Evolutionary conservation across 495 filamentous ascomycete species (phyloP).

Genomic region (Lichenothelia convexa): DNA sequence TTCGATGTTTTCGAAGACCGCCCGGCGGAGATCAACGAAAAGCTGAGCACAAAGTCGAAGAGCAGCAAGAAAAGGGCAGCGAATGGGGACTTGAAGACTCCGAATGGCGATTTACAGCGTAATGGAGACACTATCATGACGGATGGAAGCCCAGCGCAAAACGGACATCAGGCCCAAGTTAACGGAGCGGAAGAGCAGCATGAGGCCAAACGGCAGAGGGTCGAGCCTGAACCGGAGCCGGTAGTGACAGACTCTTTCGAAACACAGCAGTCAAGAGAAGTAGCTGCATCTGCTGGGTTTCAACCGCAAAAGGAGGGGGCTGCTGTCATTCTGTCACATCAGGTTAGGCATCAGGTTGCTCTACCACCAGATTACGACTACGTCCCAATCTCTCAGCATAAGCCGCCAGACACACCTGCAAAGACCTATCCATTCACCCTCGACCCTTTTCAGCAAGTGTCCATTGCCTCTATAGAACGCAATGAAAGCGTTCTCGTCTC

Average conservation of each 20-base stretch:
- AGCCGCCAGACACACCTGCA: constrained; percentile 66
- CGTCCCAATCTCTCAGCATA: constrained; percentile 78
- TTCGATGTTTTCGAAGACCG: constrained; percentile 25
- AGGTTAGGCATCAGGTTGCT: constrained; percentile 95
- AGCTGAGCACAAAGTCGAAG: constrained; percentile 12
- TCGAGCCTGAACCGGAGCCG: constrained; percentile 54
- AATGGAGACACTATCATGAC: constrained; percentile 11
- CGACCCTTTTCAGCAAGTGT: constrained; percentile 90
- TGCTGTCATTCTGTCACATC: constrained; percentile 73
- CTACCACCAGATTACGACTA: constrained; percentile 88
- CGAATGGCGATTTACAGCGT: constrained; percentile 11
- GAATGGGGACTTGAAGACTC: constrained; percentile 51
- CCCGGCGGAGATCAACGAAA: constrained; percentile 1
- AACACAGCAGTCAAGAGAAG: constrained; percentile 83
- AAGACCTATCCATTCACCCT: constrained; percentile 71
- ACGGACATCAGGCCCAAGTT: constrained; percentile 15
- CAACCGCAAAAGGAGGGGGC: constrained; percentile 42
- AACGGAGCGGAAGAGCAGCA: constrained; percentile 26
- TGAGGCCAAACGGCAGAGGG: constrained; percentile 55
- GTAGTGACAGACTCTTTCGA: constrained; percentile 87
- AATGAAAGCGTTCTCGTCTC: constrained; percentile 93
- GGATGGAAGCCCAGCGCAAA: constrained; percentile 20
- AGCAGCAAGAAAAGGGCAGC: constrained; percentile 42
- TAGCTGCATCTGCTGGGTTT: constrained; percentile 66
- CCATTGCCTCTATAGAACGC: constrained; percentile 82